Percentiles rank a stretch among this genome's conserved stretches.
These are phyloP conservation scores for Oryza glumipatula DNA, from an alignment of 176 grass and related monocot species.

Conservation along the genomic window DNA sequence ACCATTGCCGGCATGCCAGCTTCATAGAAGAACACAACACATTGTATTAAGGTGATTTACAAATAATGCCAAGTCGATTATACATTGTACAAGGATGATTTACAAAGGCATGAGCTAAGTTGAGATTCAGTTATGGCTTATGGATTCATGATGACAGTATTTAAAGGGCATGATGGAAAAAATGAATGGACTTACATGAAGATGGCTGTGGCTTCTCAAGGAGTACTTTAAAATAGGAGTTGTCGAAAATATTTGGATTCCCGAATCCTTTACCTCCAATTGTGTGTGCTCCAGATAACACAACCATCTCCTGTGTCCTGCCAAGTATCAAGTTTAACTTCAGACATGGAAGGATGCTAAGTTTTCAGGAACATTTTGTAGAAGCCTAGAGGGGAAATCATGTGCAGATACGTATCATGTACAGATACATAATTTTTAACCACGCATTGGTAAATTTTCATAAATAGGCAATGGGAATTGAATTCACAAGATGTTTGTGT, in stretches of 20 bases:
- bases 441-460: not conserved
- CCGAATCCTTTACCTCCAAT: conserved; percentile 91
- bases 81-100: not conserved
- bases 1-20: conserved; percentile 82
- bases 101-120: not conserved
- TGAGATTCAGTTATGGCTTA: not conserved
- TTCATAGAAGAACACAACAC: conserved; percentile 46
- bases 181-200: conserved; percentile 52
- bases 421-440: not conserved
- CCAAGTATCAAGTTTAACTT: conserved; percentile 26
- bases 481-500: conserved; percentile 25
- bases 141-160: not conserved
- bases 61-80: not conserved
- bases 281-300: conserved; percentile 88
- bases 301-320: conserved; percentile 74
- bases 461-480: not conserved
- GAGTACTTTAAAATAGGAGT: conserved; percentile 83
- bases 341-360: not conserved
- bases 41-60: not conserved
- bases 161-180: not conserved
- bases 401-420: not conserved
- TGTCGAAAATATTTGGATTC: conserved; percentile 70
- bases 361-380: not conserved
- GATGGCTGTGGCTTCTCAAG: conserved; percentile 76
- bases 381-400: not conserved